Base-by-base conservation (phyloP, 2,329 filamentous ascomycete genomes). In the Fusarium buxicola region DNA sequence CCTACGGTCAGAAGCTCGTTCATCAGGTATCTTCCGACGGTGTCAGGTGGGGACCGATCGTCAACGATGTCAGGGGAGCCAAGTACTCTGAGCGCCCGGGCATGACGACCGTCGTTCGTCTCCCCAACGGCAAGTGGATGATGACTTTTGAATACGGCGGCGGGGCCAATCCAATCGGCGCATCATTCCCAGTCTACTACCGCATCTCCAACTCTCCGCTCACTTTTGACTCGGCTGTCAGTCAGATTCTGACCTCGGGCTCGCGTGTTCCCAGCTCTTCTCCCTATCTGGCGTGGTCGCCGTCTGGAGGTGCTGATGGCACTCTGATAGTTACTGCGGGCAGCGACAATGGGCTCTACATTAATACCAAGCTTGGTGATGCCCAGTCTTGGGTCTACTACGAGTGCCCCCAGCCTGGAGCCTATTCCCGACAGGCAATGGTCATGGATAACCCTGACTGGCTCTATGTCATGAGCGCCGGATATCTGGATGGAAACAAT, bases 1-100 rank as follows among this genome's bases (percentile, higher is more conserved):
- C 34, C 0, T 47, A 66, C 11, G 46, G 34, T 2, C 63, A 66
- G 28, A 66, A 66, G 36, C 80, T 92, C 35, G 81, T 85, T 1
- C 88, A 91, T 70, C 86, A 90, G 72, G 78, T 80, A 8, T 81
- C 84, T 1, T 78, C 74, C 2, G 86, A 92, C 68, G 78, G 90
- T n/a, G 74, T 77, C 38, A 83, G 72, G n/a, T 92, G 89, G 89
- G 80, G 81, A 12, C 69, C 80, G 0, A 76, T 83, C 2, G 82
- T 89, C 43, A 87, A 91, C 67, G 87, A 89, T 18, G 78, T 84
- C 8, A 32, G 60, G 2, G 87, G 89, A 65, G 75, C 46, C 5
- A n/a, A 16, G 0, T 53, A 59, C 3, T 32, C 25, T 18, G 31
- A 55, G 5, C 58, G 60, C 0, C 58, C 60, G 2, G 60, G 60